Conservation (phyloP, 495 filamentous ascomycete species). For the Chaetomidium leptoderma region DNA sequence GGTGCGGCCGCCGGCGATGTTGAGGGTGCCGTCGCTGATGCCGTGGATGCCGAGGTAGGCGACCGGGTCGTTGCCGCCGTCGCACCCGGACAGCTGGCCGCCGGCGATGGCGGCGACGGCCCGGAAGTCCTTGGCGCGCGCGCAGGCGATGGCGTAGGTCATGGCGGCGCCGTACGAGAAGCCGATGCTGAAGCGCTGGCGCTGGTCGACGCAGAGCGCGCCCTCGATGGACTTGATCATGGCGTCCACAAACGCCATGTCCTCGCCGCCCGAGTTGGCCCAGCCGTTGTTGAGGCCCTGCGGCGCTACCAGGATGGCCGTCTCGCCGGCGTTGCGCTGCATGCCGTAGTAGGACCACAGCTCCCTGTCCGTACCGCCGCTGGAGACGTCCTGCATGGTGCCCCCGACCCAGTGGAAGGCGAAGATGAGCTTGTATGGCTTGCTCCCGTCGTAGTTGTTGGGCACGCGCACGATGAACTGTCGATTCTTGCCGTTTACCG, state of each 20-base stretch:
- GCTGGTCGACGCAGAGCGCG: conserved; percentile 41
- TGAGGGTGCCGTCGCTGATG: conserved; percentile 35
- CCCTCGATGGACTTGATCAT: conserved; percentile 37
- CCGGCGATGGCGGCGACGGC: conserved; percentile 43
- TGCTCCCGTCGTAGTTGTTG: conserved; percentile 40
- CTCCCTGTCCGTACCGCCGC: conserved; percentile 22
- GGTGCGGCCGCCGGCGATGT: conserved; percentile 30
- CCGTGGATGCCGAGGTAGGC: conserved; percentile 45
- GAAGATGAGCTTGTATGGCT: conserved; percentile 43
- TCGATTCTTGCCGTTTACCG: conserved; percentile 19
- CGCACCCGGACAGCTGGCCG: conserved; percentile 31
- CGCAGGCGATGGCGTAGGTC: conserved; percentile 42
- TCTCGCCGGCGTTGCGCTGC: conserved; percentile 33
- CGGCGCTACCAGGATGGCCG: conserved; percentile 43
- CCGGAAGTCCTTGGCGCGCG: conserved; percentile 38
- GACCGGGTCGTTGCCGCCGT: conserved; percentile 31
- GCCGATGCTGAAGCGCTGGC: conserved; percentile 42
- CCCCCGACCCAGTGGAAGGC: conserved; percentile 40
- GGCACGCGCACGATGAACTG: conserved; percentile 41
- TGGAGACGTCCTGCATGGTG: conserved; percentile 32
- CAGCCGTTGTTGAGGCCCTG: conserved; percentile 43
- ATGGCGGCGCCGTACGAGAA: conserved; percentile 48
- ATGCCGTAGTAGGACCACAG: conserved; percentile 38
- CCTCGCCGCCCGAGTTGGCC: conserved; percentile 41
- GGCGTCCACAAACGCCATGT: conserved; percentile 41